These are phyloP conservation scores for Smallanthus sonchifolius DNA, from an alignment of 129 eudicot species.

Conservation along the genomic window DNA sequence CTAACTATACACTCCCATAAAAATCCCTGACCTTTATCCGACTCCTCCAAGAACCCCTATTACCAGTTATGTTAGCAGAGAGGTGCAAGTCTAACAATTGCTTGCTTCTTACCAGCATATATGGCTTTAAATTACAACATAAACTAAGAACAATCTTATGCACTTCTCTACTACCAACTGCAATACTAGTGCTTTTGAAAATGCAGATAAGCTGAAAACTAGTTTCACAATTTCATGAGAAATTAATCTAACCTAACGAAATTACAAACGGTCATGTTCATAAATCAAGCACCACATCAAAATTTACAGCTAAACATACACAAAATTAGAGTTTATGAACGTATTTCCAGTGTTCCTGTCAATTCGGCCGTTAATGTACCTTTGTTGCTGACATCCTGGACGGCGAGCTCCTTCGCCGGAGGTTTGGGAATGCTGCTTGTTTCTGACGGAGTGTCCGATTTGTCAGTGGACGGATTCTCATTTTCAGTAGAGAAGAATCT, in stretches of 20 bases:
- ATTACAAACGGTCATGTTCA: neutral
- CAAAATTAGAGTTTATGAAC: slow-evolving; percentile 15
- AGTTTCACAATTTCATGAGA: neutral
- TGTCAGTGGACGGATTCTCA: slow-evolving; percentile 23
- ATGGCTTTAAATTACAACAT: neutral
- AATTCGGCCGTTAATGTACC: slow-evolving; percentile 30
- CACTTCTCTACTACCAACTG: neutral
- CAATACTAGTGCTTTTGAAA: neutral
- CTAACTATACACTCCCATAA: too few species aligned
- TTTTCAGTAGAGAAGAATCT: slow-evolving; percentile 37
- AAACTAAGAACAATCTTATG: neutral
- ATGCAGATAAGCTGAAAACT: neutral
- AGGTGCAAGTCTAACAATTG: too few species aligned
- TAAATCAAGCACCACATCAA: neutral
- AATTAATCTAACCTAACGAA: neutral
- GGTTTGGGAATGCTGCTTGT: slow-evolving; percentile 9
- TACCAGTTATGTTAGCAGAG: too few species aligned
- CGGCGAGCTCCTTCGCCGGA: slow-evolving; percentile 22
- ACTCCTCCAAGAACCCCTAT: too few species aligned
- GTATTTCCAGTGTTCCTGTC: neutral
- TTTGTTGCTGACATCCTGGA: slow-evolving; percentile 51
- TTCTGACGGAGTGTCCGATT: slow-evolving; percentile 12
- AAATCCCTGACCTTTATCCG: too few species aligned
- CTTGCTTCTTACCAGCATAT: neutral
- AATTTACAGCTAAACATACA: neutral